phyloP scores from a whole-genome alignment of 139 green algal species.

The Chlamydomonas incerta region DNA sequence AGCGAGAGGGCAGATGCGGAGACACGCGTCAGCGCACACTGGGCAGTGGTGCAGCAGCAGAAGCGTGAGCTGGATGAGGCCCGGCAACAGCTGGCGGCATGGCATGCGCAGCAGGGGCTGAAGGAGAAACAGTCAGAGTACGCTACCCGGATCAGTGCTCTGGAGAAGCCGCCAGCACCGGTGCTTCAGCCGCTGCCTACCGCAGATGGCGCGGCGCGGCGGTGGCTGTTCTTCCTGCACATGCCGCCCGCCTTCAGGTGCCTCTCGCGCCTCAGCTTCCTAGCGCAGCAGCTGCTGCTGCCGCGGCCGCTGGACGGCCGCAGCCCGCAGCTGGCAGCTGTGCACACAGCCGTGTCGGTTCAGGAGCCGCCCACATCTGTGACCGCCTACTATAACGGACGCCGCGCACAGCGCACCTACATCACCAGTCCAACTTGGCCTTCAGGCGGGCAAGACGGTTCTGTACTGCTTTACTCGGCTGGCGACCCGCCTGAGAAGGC shows the following conservation, averaged over 20 bases:
- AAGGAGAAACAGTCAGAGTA: too few relatives aligned
- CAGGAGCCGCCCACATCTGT: neutral
- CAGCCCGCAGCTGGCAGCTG: too few relatives aligned
- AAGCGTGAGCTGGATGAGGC: constrained; percentile 25
- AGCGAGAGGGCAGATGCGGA: constrained; percentile 43
- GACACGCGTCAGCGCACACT: constrained; percentile 43
- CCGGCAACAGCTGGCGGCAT: neutral
- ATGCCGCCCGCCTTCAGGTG: constrained; percentile 57
- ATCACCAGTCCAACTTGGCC: neutral
- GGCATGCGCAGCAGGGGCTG: neutral
- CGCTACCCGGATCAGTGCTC: too few relatives aligned
- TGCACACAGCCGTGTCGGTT: neutral
- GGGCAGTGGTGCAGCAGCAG: constrained; percentile 55
- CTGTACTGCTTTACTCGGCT: constrained; percentile 32
- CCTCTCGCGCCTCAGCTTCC: constrained; percentile 54
- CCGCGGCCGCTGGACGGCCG: constrained; percentile 13
- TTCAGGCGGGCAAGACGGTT: neutral
- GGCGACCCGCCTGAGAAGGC: neutral
- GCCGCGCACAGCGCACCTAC: constrained; percentile 10
- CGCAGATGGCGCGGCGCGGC: neutral
- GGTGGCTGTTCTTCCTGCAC: constrained; percentile 68
- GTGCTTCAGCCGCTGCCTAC: constrained; percentile 64
- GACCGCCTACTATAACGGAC: constrained; percentile 32
- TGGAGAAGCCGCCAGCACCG: constrained; percentile 37
- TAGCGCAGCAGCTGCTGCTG: constrained; percentile 66